Conservation (phyloP, 345 rosid species). For the Theobroma cacao region DNA sequence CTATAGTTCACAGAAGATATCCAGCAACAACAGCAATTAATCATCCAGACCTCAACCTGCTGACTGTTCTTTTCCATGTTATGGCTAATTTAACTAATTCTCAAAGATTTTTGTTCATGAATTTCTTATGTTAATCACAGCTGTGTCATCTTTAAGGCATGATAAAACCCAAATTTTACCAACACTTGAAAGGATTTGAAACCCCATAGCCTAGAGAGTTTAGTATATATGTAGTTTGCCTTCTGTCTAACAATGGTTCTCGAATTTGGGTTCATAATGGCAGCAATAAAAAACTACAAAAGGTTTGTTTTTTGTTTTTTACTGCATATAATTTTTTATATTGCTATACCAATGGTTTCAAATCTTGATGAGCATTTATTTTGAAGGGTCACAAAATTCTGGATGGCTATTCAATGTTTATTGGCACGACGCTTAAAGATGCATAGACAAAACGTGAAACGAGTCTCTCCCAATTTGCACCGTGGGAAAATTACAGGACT, state of each 20-base stretch:
- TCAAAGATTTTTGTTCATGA: background rate
- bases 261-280: background rate
- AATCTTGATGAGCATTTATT: constrained; percentile 6
- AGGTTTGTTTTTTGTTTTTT: no score
- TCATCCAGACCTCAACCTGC: background rate
- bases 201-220: background rate
- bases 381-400: background rate
- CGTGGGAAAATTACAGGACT: background rate
- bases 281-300: no score
- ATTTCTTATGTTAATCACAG: background rate
- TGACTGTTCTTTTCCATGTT: background rate
- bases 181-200: background rate
- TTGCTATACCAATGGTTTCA: background rate
- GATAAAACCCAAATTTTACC: background rate
- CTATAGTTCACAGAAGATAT: background rate
- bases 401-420: constrained; percentile 1
- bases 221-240: background rate
- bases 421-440: background rate
- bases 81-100: background rate
- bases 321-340: background rate
- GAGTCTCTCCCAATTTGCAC: background rate
- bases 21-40: background rate
- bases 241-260: background rate
- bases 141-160: background rate
- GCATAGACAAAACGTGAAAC: constrained; percentile 13